These are phyloP conservation scores for Magnusiomyces suaveolens DNA, from an alignment of 1,139 yeast species.

Conservation along the genomic window DNA sequence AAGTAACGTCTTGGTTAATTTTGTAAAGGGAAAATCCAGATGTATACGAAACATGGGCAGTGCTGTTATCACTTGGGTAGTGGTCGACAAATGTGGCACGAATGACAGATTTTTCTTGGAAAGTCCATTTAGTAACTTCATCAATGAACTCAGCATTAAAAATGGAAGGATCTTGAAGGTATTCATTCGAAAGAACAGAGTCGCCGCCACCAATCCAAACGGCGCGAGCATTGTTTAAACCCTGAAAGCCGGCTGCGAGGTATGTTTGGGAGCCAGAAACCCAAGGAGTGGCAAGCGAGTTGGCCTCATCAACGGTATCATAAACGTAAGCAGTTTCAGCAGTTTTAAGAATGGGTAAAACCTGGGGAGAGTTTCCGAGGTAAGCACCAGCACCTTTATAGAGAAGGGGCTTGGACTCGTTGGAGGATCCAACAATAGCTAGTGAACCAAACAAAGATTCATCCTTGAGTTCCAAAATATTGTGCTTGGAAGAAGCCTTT, in stretches of 20 bases:
- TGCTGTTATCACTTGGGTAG: slow-evolving; percentile 20
- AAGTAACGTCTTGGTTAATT: slow-evolving; percentile 44
- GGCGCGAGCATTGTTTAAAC: slow-evolving; percentile 66
- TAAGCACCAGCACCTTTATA: slow-evolving; percentile 46
- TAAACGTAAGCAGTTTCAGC: slow-evolving; percentile 58
- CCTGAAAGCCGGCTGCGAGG: slow-evolving; percentile 74
- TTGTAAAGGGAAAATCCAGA: slow-evolving; percentile 42
- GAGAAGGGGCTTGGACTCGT: slow-evolving; percentile 18
- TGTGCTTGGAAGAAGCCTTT: slow-evolving; percentile 17
- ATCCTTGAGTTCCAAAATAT: slow-evolving; percentile 14
- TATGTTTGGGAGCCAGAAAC: slow-evolving; percentile 74
- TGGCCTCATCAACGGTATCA: slow-evolving; percentile 40
- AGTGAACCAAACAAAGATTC: slow-evolving; percentile 14
- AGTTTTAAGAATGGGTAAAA: slow-evolving; percentile 60
- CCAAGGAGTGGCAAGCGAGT: slow-evolving; percentile 43
- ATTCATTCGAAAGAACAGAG: slow-evolving; percentile 32
- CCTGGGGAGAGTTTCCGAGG: slow-evolving; percentile 49
- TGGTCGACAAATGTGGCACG: slow-evolving; percentile 46
- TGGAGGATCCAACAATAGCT: slow-evolving; percentile 7
- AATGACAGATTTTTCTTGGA: slow-evolving; percentile 59
- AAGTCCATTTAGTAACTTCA: slow-evolving; percentile 63
- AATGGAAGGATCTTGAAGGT: slow-evolving; percentile 13
- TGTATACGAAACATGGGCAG: slow-evolving; percentile 23
- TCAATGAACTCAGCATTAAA: slow-evolving; percentile 33
- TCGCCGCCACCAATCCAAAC: slow-evolving; percentile 68